Conservation (phyloP, 331 rosid genomes). For the Erythrophleum ivorense region DNA sequence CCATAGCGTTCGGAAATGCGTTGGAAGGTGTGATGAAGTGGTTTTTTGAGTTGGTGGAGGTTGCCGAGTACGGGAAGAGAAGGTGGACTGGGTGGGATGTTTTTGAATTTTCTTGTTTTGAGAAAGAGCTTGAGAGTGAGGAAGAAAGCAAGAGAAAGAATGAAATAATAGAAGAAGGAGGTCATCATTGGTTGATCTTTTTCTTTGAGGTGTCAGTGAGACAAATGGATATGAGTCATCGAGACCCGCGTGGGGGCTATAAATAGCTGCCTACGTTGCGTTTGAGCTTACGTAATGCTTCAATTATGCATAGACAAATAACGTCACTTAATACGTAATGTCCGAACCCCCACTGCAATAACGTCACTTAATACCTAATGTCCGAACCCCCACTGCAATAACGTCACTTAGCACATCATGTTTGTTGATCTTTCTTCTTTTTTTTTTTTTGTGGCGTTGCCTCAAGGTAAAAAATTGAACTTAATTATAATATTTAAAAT, state of each 20-base stretch:
- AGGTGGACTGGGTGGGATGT: slow-evolving; percentile 42
- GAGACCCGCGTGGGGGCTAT: no score
- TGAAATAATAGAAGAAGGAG: neutral
- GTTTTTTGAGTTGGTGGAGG: slow-evolving; percentile 44
- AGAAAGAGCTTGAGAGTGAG: slow-evolving; percentile 19
- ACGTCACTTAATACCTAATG: no score
- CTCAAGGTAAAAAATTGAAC: no score
- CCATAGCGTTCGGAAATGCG: slow-evolving; percentile 37
- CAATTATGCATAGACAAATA: no score
- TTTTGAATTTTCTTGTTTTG: neutral
- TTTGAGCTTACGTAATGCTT: slow-evolving; percentile 24
- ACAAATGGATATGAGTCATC: neutral
- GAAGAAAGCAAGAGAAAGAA: neutral
- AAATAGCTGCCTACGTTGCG: neutral
- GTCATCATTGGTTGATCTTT: neutral
- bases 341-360: no score
- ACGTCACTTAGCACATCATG: no score
- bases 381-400: no score
- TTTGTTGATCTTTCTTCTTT: no score
- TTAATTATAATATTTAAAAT: no score
- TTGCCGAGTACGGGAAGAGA: slow-evolving; percentile 44
- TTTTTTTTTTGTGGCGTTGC: no score
- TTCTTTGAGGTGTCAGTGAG: neutral
- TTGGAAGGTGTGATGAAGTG: slow-evolving; percentile 41
- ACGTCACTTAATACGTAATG: no score